A percentile compares a stretch with the other conserved stretches of the same genome.
Evolutionary conservation across 23 red algal species (phyloP).

Genomic region (Chondrus crispus): DNA sequence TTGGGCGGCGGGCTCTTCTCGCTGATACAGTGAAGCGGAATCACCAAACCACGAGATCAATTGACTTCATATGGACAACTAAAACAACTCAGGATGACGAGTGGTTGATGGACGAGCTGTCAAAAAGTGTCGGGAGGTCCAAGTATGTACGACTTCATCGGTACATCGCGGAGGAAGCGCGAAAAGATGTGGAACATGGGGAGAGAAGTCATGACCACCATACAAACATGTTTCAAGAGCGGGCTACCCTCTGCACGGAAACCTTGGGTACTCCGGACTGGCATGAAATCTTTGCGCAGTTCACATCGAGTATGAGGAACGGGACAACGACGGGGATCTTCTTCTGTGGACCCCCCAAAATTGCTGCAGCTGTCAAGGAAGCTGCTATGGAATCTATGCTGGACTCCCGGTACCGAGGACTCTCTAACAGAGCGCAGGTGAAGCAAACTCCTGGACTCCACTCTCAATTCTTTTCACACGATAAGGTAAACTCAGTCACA

Average conservation of each 20-base stretch:
- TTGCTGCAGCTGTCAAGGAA: conserved; percentile 24
- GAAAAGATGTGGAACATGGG: neutral
- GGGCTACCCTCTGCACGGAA: too few species aligned
- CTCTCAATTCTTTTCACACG: conserved; percentile 15
- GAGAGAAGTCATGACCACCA: too few species aligned
- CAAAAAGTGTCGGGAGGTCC: neutral
- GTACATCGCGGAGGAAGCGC: conserved; percentile 36
- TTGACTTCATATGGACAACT: conserved; percentile 72
- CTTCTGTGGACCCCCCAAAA: conserved; percentile 45
- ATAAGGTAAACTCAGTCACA: neutral
- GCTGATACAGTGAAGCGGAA: conserved; percentile 19
- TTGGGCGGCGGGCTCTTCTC: conserved; percentile 14
- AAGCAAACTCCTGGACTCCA: neutral
- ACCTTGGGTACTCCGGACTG: conserved; percentile 15
- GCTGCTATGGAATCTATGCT: conserved; percentile 25
- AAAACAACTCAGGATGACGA: conserved; percentile 24
- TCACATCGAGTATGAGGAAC: conserved; percentile 20
- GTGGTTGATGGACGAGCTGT: conserved; percentile 44
- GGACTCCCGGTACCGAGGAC: conserved; percentile 9
- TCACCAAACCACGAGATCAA: conserved; percentile 21
- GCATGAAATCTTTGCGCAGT: neutral
- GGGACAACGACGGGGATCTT: conserved; percentile 39
- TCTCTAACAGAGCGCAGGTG: neutral
- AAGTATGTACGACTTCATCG: conserved; percentile 36
- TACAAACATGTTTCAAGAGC: too few species aligned